Base-by-base conservation (phyloP, 2,329 filamentous ascomycete species). In the Cladophialophora chaetospira region DNA sequence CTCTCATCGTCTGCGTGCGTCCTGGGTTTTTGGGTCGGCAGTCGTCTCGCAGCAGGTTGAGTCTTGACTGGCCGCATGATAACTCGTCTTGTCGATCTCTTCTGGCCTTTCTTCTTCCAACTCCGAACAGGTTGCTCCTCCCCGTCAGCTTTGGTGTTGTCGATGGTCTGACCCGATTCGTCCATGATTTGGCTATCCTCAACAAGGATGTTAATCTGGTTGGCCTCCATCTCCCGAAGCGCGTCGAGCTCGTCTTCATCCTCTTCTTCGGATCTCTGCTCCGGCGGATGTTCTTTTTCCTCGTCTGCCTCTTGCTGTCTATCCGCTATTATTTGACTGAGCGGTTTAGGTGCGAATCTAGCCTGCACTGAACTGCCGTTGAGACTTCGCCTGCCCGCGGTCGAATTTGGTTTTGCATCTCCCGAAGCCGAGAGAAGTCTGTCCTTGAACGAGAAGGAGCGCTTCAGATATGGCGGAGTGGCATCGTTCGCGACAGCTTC, bases 81-180 rank as follows among this genome's bases (percentile, higher is more conserved):
- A 10, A 76, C 73, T 44, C 72, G 65, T 49, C 73, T 70, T 1
- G 77, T 79, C 4, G 75, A 77, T 44, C 77, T 69, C 61, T 79
- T 79, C 60, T 78, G 77, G 1, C 76, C 76, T 62, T 74, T 78
- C 67, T 79, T 79, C 65, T 76, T 78, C 66, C 70, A 77, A 11
- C 53, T 42, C 45, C 46, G 65, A 33, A 40, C 25, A 5, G 19
- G 23, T n/a, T n/a, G n/a, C 6, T 51, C 13, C 35, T 28, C 25
- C n/a, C 23, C 28, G 48, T 46, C 17, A 55, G 28, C 56, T 53
- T n/a, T 55, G 63, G 10, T 60, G 51, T 5, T 33, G 26, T 17
- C 21, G 64, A 36, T 49, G 28, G 44, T 44, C 29, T 58, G 51
- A 21, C 45, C 42, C 5, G 58, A 33, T 15, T 52, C 62, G 49